These are phyloP conservation scores for Nemania diffusa DNA, from an alignment of 2,329 filamentous ascomycete species.

Conservation along the genomic window DNA sequence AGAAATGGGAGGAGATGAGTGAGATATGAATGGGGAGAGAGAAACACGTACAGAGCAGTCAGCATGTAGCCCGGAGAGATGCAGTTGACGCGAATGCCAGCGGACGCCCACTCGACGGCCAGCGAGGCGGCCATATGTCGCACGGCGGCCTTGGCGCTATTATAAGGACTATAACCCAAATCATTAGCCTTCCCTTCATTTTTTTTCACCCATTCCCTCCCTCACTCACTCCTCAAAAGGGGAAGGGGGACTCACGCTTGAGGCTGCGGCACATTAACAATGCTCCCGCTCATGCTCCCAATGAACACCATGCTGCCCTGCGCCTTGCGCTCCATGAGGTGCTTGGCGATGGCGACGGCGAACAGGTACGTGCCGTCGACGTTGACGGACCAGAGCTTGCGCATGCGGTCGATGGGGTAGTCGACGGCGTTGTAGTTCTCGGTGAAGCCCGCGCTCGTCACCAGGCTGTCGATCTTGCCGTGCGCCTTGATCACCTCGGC, in stretches of 20 bases:
- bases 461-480: slow-evolving; percentile 87
- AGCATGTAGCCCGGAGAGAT: slow-evolving; percentile 98
- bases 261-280: slow-evolving; percentile 95
- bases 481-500: slow-evolving; percentile 75
- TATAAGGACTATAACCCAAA: slow-evolving; percentile 72
- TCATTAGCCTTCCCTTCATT: slow-evolving; percentile 31
- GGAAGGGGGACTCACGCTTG: slow-evolving; percentile 68
- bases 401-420: slow-evolving; percentile 90
- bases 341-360: slow-evolving; percentile 83
- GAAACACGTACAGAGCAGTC: slow-evolving; percentile 78
- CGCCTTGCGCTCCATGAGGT: slow-evolving; percentile 83
- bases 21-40: background rate
- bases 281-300: slow-evolving; percentile 91
- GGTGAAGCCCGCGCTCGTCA: slow-evolving; percentile 96
- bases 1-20: background rate
- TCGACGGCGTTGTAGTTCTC: slow-evolving; percentile 94
- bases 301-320: slow-evolving; percentile 92
- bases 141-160: slow-evolving; percentile 91
- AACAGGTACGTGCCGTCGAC: slow-evolving; percentile 93
- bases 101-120: slow-evolving; percentile 92
- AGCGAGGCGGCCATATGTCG: slow-evolving; percentile 87
- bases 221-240: background rate
- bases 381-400: slow-evolving; percentile 94
- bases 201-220: background rate
- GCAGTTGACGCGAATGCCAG: slow-evolving; percentile 91